Percentiles rank a stretch among this genome's conserved stretches.
Evolutionary conservation across 176 grass and related monocot species (phyloP).

Genomic region (Elaeis guineensis): DNA sequence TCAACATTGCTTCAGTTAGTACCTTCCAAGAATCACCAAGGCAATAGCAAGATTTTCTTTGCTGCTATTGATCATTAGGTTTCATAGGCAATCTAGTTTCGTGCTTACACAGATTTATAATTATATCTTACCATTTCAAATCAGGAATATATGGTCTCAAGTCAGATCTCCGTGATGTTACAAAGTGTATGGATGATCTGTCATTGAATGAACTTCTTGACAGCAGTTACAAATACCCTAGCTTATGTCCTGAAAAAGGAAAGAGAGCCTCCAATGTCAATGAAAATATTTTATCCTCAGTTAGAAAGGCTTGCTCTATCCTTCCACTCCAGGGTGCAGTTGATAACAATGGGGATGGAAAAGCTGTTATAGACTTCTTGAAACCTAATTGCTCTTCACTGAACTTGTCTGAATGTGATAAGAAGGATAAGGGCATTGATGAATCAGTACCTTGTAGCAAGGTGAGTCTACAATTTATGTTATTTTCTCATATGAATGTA

Average conservation of each 20-base stretch:
- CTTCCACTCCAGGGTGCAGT: slow-evolving; percentile 35
- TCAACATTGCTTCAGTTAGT: too few species aligned
- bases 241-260: slow-evolving; percentile 60
- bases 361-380: slow-evolving; percentile 34
- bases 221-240: slow-evolving; percentile 60
- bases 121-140: too few species aligned
- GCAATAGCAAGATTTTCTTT: too few species aligned
- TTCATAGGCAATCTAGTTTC: too few species aligned
- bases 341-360: slow-evolving; percentile 26
- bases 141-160: slow-evolving; percentile 76
- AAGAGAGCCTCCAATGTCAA: slow-evolving; percentile 45
- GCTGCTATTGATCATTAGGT: too few species aligned
- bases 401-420: slow-evolving; percentile 34
- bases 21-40: too few species aligned
- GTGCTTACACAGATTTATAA: too few species aligned
- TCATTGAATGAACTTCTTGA: slow-evolving; percentile 68
- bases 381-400: slow-evolving; percentile 38
- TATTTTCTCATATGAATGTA: neutral
- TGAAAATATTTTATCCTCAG: slow-evolving; percentile 56
- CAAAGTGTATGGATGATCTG: slow-evolving; percentile 62
- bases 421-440: slow-evolving; percentile 40
- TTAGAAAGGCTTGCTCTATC: slow-evolving; percentile 69
- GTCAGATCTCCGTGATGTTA: slow-evolving; percentile 69
- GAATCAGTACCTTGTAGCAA: slow-evolving; percentile 34
- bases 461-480: slow-evolving; percentile 27